These are phyloP conservation scores for Pythium oligandrum DNA, from an alignment of 352 stramenopile genomes.

Conservation along the genomic window DNA sequence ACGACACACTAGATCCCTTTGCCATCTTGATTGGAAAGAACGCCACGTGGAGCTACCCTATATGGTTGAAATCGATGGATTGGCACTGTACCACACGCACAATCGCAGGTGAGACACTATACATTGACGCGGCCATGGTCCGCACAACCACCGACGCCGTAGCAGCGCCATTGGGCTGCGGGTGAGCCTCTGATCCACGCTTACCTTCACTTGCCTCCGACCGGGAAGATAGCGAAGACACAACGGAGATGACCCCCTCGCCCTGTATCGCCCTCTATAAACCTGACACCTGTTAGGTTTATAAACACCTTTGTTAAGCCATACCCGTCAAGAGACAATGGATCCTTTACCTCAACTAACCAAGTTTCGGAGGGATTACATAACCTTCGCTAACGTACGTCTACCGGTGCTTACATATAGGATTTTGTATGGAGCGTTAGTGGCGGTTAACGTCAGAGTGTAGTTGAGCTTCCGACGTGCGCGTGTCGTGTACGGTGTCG, in stretches of 20 bases:
- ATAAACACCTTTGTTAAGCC: too few species aligned
- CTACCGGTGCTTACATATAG: background rate
- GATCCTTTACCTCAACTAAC: too few species aligned
- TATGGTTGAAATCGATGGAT: too few species aligned
- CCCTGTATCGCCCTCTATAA: slow-evolving; percentile 4
- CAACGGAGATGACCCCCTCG: slow-evolving; percentile 13
- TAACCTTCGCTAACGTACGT: too few species aligned
- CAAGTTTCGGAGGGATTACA: too few species aligned
- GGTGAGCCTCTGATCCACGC: background rate
- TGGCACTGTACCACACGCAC: too few species aligned
- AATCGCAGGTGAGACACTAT: too few species aligned
- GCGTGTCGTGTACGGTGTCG: background rate
- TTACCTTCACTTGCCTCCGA: slow-evolving; percentile 18
- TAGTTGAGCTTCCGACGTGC: background rate
- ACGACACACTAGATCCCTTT: too few species aligned
- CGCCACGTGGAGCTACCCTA: too few species aligned
- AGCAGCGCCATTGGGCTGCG: too few species aligned
- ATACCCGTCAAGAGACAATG: too few species aligned
- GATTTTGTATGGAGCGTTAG: slow-evolving; percentile 4
- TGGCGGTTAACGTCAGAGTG: slow-evolving; percentile 19
- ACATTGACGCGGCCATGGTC: background rate
- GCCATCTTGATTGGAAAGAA: too few species aligned
- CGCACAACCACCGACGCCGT: background rate
- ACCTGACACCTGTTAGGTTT: background rate
- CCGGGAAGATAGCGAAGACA: slow-evolving; percentile 24